phyloP scores from a whole-genome alignment of 345 rosid genomes.

The Chamaenerion angustifolium region DNA sequence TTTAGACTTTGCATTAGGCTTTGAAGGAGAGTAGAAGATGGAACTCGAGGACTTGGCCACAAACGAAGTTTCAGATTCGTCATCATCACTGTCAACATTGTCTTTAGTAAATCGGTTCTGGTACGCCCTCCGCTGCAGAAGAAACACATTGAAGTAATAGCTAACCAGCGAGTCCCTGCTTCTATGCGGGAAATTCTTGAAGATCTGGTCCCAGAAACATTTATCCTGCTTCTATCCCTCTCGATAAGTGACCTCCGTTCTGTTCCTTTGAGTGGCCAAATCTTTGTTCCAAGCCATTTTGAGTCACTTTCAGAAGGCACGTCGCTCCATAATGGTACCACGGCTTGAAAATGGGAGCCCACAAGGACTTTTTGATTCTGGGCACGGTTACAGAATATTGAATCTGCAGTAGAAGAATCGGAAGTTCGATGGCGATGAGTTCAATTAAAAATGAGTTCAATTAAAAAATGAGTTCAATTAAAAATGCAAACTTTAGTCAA shows the following conservation, averaged over 20 bases:
- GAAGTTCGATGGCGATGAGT: no score
- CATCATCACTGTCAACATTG: conserved; percentile 55
- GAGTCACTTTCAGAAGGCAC: conserved; percentile 32
- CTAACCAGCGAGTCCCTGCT: conserved; percentile 46
- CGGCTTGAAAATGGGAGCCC: conserved; percentile 62
- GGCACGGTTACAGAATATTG: conserved; percentile 20
- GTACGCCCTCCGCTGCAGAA: conserved; percentile 57
- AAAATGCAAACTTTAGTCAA: no score
- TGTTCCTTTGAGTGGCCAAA: conserved; percentile 53
- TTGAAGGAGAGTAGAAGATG: no score
- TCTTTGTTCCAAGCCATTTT: conserved; percentile 64
- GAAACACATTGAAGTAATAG: conserved; percentile 64
- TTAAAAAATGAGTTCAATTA: no score
- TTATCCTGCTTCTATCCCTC: conserved; percentile 29
- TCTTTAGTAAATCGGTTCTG: conserved; percentile 47
- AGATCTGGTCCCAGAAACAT: conserved; percentile 36
- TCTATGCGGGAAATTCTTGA: conserved; percentile 30
- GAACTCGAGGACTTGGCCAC: no score
- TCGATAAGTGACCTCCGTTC: conserved; percentile 35
- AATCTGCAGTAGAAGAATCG: conserved; percentile 17
- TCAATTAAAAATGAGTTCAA: no score
- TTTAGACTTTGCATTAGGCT: no score
- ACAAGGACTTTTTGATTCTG: conserved; percentile 24
- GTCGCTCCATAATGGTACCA: conserved; percentile 57
- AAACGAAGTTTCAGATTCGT: no score